These are phyloP conservation scores for Penicillium crustosum DNA, from an alignment of 2,329 filamentous ascomycete genomes.

Conservation along the genomic window DNA sequence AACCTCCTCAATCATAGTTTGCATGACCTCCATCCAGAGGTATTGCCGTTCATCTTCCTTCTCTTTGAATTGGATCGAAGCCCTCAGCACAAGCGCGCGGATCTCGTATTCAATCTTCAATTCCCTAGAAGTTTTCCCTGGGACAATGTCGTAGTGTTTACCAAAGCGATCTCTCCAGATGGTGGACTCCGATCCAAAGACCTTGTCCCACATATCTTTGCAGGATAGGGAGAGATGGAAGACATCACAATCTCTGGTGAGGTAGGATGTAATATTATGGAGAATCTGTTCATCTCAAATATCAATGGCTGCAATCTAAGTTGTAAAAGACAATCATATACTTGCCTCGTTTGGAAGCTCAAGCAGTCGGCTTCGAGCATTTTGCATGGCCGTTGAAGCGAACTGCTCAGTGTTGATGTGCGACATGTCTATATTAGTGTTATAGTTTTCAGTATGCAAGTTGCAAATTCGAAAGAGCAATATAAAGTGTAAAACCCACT, in stretches of 20 bases:
- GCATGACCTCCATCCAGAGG: slow-evolving; percentile 34
- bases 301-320: not conserved
- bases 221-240: slow-evolving; percentile 31
- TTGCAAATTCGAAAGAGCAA: not conserved
- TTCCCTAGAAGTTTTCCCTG: slow-evolving; percentile 20
- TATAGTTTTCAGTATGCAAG: not conserved
- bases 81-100: slow-evolving; percentile 36
- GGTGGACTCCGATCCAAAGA: slow-evolving; percentile 30
- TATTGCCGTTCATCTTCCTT: slow-evolving; percentile 26
- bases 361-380: slow-evolving; percentile 5
- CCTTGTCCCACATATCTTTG: slow-evolving; percentile 22
- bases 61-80: slow-evolving; percentile 29
- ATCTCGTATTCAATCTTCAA: slow-evolving; percentile 37
- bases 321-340: too few species aligned
- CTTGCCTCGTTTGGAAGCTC: slow-evolving; percentile 22
- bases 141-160: slow-evolving; percentile 34
- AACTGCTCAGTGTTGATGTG: not conserved
- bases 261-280: slow-evolving; percentile 32
- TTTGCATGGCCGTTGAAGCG: not conserved
- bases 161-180: slow-evolving; percentile 39
- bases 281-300: slow-evolving; percentile 27
- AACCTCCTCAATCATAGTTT: slow-evolving; percentile 32
- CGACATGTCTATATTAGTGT: not conserved
- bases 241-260: slow-evolving; percentile 35
- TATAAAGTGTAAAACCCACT: not conserved